These are phyloP conservation scores for Pseudogymnoascus sp. DNA, from an alignment of 2,329 filamentous ascomycete species.

Conservation along the genomic window DNA sequence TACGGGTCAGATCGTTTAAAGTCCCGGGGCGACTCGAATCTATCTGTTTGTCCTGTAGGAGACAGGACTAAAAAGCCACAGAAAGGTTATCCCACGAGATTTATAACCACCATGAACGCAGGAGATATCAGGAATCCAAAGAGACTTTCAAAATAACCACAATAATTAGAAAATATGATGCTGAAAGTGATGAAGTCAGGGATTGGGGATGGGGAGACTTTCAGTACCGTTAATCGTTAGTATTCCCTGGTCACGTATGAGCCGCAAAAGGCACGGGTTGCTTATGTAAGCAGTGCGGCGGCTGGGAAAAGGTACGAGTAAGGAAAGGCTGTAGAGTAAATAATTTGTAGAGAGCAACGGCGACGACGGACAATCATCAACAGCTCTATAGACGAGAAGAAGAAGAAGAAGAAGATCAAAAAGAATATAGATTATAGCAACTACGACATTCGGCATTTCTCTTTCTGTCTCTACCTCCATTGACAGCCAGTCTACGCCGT, in stretches of 20 bases:
- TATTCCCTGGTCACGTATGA: neutral
- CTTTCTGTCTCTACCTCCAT: neutral
- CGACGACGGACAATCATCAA: neutral
- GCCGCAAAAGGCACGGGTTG: neutral
- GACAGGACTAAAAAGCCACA: neutral
- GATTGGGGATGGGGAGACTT: neutral
- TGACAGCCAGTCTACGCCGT: neutral
- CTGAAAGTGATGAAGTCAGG: neutral
- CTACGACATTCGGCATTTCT: neutral
- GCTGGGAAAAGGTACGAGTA: neutral
- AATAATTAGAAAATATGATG: constrained; percentile 7
- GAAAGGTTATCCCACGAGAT: neutral
- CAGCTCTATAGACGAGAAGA: neutral
- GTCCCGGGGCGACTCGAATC: neutral
- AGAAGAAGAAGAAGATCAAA: neutral
- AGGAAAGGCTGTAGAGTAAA: neutral
- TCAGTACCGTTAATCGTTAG: neutral
- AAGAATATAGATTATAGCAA: neutral
- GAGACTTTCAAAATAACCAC: neutral
- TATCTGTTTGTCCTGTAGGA: neutral
- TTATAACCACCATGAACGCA: neutral
- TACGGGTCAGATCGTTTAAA: neutral
- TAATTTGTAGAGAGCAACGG: neutral
- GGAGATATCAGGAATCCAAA: neutral
- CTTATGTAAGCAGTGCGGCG: neutral